Percentiles rank a stretch among this genome's conserved stretches.
Conservation (phyloP, 495 filamentous ascomycete genomes). For the Patellaria atrata region DNA sequence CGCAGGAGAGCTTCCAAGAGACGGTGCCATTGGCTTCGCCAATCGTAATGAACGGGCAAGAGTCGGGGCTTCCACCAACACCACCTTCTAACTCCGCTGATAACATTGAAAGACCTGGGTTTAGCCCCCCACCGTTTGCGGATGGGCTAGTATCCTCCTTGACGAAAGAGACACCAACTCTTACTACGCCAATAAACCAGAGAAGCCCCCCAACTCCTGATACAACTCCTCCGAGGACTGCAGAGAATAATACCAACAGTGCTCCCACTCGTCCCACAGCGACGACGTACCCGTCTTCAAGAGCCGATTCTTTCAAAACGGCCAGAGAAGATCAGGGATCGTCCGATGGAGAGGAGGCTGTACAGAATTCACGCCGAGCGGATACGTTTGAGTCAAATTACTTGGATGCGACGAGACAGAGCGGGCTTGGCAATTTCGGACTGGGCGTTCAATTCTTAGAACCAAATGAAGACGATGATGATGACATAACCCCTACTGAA, state of each 20-base stretch:
- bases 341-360: slow-evolving; percentile 14
- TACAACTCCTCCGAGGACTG: slow-evolving; percentile 24
- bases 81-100: slow-evolving; percentile 16
- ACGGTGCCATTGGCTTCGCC: slow-evolving; percentile 9
- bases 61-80: slow-evolving; percentile 17
- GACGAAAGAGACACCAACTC: slow-evolving; percentile 17
- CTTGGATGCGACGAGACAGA: slow-evolving; percentile 2
- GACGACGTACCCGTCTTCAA: slow-evolving; percentile 19
- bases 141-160: slow-evolving; percentile 13
- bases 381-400: slow-evolving; percentile 5
- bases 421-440: slow-evolving; percentile 5
- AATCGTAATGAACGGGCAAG: slow-evolving; percentile 7
- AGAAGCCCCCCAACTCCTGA: slow-evolving; percentile 26
- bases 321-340: slow-evolving; percentile 23
- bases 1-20: slow-evolving; percentile 5
- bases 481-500: slow-evolving; percentile 13
- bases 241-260: slow-evolving; percentile 13
- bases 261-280: slow-evolving; percentile 10
- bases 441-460: slow-evolving; percentile 14
- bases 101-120: slow-evolving; percentile 3
- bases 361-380: slow-evolving; percentile 14
- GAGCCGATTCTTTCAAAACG: slow-evolving; percentile 27
- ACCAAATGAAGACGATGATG: slow-evolving; percentile 7
- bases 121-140: slow-evolving; percentile 12
- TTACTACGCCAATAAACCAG: slow-evolving; percentile 22